Base-by-base conservation (phyloP, 2,329 filamentous ascomycete genomes). In the Lachnellula arida region DNA sequence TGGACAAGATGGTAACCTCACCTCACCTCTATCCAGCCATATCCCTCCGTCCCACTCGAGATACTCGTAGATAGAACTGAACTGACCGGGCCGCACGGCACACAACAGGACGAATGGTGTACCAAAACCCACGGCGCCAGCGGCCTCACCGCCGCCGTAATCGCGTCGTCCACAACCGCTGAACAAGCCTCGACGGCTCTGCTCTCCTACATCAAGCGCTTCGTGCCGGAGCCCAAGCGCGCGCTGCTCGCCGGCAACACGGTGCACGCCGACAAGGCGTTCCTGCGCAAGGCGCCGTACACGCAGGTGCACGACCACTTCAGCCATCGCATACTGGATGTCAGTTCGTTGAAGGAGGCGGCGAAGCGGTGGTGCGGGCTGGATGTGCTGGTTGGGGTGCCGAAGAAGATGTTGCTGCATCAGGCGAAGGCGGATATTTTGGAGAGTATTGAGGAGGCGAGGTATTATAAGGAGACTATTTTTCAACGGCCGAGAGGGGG, bases 401-500 rank as follows among this genome's bases (percentile, higher is more conserved):
- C 93, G 12, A 72, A 68, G 60, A 97, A 97, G 77, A 81, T 81
- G 69, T 84, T 82, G 39, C 75, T 85, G 51, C 94, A 99, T 75
- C 84, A 93, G 72, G 94, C 94, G 0, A 85, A 81, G 65, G 85
- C 90, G 54, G 94, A 99, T 72, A 96, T 99, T 56, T 72, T 97
- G 58, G 94, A 99, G 76, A 97, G 93, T 73, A 97, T 99, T 60
- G 86, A 82, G 54, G 94, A 99, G 76, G 93, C 93, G 53, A 84
- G 77, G 66, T 97, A 88, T 70, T 97, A 96, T 72, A 84, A 82
- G 66, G 77, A 86, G 57, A 76, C 75, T 17, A 81, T 96, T 54
- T 95, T 95, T 70, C 64, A 63, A 43, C 46, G 40, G 34, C 7
- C 43, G 9, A 50, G 51, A 25, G 53, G 25, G 22, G 51, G 17